A percentile compares a stretch with the other conserved stretches of the same genome.
phyloP scores from a whole-genome alignment of 495 filamentous ascomycete species.

The Endocarpon pusillum region DNA sequence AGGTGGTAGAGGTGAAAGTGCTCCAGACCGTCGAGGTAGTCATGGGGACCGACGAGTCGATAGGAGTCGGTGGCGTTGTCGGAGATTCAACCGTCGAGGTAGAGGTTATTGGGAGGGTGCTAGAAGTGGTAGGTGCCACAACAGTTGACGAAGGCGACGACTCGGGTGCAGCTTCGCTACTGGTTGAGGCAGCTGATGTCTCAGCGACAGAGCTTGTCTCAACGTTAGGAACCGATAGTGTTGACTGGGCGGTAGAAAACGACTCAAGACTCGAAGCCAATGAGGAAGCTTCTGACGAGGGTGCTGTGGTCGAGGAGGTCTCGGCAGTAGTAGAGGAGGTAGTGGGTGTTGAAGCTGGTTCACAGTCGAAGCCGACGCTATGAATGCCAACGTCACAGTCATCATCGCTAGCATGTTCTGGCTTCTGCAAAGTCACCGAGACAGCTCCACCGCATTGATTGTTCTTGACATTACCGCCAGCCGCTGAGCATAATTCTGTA shows the following conservation, averaged over 20 bases:
- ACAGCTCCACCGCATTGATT: slow-evolving; percentile 82
- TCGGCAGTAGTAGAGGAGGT: too few species aligned
- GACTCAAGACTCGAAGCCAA: too few species aligned
- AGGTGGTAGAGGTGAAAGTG: slow-evolving; percentile 40
- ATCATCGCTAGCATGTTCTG: slow-evolving; percentile 30
- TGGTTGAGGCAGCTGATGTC: too few species aligned
- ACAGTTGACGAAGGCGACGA: slow-evolving; percentile 11
- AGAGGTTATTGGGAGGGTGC: slow-evolving; percentile 4
- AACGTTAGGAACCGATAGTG: too few species aligned
- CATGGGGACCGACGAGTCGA: slow-evolving; percentile 9
- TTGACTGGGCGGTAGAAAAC: too few species aligned
- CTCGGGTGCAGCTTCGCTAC: too few species aligned
- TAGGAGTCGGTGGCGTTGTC: slow-evolving; percentile 4
- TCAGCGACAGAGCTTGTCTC: too few species aligned
- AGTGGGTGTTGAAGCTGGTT: slow-evolving; percentile 24
- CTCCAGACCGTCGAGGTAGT: slow-evolving; percentile 43
- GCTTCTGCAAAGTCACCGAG: slow-evolving; percentile 59
- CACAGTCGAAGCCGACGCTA: slow-evolving; percentile 68
- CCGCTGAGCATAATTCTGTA: slow-evolving; percentile 40
- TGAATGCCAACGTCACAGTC: slow-evolving; percentile 58
- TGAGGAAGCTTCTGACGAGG: too few species aligned
- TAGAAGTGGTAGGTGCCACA: slow-evolving; percentile 3
- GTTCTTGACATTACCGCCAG: slow-evolving; percentile 55
- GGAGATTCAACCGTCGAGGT: slow-evolving; percentile 4
- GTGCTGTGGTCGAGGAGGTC: too few species aligned